Base-by-base conservation (phyloP, 495 filamentous ascomycete genomes). In the Neurospora africana region DNA sequence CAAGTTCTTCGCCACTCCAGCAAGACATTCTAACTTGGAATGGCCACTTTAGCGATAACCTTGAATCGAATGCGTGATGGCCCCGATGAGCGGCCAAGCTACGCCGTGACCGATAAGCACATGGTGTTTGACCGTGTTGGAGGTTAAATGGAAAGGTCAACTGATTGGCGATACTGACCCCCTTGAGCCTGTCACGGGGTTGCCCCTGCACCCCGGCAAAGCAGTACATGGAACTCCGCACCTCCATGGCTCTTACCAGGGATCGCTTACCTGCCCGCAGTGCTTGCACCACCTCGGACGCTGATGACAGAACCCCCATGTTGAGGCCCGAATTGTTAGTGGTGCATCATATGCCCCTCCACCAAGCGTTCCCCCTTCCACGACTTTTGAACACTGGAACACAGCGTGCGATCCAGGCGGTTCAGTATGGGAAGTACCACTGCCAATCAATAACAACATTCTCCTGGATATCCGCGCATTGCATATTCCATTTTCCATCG, bases 111-210 rank as follows among this genome's bases (percentile, higher is more conserved):
- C 53, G 53, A 65, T 17, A 19, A 65, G 53, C 53, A 65, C 53
- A 33, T 65, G 53, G 53, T 65, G 27, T 65, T n/a, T n/a, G n/a
- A n/a, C n/a, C n/a, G n/a, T n/a, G n/a, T n/a, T n/a, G n/a, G n/a
- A 65, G 53, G 53, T 65, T 33, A 30, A 65, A 65, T 65, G 23
- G 17, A 65, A 17, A 4, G 53, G 53, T 77, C 74, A 75, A 77
- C 74, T 78, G 78, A 78, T 78, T 79, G 74, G 78, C 47, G 43
- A 72, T 58, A 38, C 61, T 72, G 67, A 73, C 72, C 71, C 73
- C 74, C 72, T 65, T 33, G 70, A 74, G 69, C 44, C 71, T 73
- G 78, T 79, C 78, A 79, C 78, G 74, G 53, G 75, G 76, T 74
- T 65, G 67, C 27, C 13, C 69, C 41, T 68, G 70, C 47, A 58